A percentile compares a stretch with the other conserved stretches of the same genome.
These are phyloP conservation scores for Dioscorea alata DNA, from an alignment of 106 monocot species.

Conservation along the genomic window DNA sequence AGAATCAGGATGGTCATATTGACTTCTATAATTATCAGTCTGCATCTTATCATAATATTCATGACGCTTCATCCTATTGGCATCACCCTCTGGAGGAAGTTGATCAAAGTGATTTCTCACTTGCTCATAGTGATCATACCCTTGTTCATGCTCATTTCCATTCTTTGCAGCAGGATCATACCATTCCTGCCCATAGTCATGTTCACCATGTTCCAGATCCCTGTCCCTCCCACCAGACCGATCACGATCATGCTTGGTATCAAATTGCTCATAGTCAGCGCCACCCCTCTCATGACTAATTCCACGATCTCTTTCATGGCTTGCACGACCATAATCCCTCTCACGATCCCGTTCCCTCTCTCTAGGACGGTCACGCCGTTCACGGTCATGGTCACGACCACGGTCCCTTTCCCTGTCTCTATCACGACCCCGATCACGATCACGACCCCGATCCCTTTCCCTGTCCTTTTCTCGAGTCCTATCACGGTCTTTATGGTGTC, in stretches of 20 bases:
- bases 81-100: background rate
- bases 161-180: slow-evolving; percentile 25
- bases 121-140: slow-evolving; percentile 21
- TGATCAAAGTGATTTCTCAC: too few relatives aligned
- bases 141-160: slow-evolving; percentile 17
- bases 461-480: slow-evolving; percentile 27
- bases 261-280: slow-evolving; percentile 21
- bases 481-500: slow-evolving; percentile 33
- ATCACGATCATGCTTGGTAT: slow-evolving; percentile 29
- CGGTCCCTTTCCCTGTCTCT: slow-evolving; percentile 42
- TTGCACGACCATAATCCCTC: slow-evolving; percentile 7
- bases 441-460: slow-evolving; percentile 50
- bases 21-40: slow-evolving; percentile 15
- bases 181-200: slow-evolving; percentile 19
- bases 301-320: slow-evolving; percentile 13
- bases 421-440: slow-evolving; percentile 21
- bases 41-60: slow-evolving; percentile 22
- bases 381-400: slow-evolving; percentile 32
- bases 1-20: slow-evolving; percentile 14
- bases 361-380: slow-evolving; percentile 26
- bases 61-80: slow-evolving; percentile 11
- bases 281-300: slow-evolving; percentile 29
- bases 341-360: slow-evolving; percentile 39
- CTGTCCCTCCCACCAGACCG: slow-evolving; percentile 8
- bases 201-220: slow-evolving; percentile 27